Evolutionary conservation across 73 alveolate species (phyloP).

Genomic region (Paramecium caudatum): DNA sequence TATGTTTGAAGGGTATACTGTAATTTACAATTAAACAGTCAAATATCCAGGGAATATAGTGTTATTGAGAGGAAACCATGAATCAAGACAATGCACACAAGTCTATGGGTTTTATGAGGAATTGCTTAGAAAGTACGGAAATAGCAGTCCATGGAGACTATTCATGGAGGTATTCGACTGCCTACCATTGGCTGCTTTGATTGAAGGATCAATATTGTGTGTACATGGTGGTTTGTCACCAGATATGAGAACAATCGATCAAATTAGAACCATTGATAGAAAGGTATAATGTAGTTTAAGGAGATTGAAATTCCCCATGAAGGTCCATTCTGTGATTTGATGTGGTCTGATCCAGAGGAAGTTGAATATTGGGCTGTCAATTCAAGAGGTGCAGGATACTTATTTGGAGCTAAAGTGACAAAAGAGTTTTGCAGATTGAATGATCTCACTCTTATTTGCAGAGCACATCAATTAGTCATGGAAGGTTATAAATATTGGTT

Average conservation of each 20-base stretch:
- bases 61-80: slow-evolving; percentile 79
- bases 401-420: slow-evolving; percentile 83
- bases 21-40: background rate
- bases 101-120: slow-evolving; percentile 91
- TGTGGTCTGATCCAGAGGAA: slow-evolving; percentile 96
- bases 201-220: slow-evolving; percentile 92
- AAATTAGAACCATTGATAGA: slow-evolving; percentile 88
- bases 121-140: slow-evolving; percentile 90
- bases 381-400: slow-evolving; percentile 79
- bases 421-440: slow-evolving; percentile 86
- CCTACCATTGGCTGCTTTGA: slow-evolving; percentile 85
- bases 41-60: slow-evolving; percentile 75
- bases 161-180: slow-evolving; percentile 88
- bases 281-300: slow-evolving; percentile 12
- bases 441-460: slow-evolving; percentile 84
- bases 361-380: slow-evolving; percentile 89
- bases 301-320: slow-evolving; percentile 90
- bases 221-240: slow-evolving; percentile 99
- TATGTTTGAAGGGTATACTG: slow-evolving; percentile 79
- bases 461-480: slow-evolving; percentile 90
- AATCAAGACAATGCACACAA: slow-evolving; percentile 74
- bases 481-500: slow-evolving; percentile 93
- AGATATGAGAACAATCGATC: slow-evolving; percentile 87
- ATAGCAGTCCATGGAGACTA: slow-evolving; percentile 89
- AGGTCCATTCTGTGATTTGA: slow-evolving; percentile 91